Conservation (phyloP, 2,329 filamentous ascomycete species). For the Phoma sp. region DNA sequence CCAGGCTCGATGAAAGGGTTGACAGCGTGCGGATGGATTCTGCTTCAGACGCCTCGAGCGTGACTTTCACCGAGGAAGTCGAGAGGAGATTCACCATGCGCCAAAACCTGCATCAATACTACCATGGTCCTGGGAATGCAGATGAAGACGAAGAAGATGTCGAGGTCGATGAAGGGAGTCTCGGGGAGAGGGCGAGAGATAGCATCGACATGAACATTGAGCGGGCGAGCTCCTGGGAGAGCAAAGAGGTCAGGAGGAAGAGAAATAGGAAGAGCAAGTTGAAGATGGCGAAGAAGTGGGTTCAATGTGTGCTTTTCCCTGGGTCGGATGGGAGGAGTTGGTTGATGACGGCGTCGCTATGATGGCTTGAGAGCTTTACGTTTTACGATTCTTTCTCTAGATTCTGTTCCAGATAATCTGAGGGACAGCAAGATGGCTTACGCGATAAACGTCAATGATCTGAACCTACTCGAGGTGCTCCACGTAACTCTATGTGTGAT, state of each 20-base stretch:
- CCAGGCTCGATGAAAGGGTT: not conserved
- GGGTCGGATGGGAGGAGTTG: not conserved
- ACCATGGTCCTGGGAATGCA: not conserved
- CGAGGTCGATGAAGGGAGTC: not conserved
- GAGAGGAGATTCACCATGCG: not conserved
- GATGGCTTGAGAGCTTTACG: not conserved
- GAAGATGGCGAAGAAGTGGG: not conserved
- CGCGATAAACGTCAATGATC: not conserved
- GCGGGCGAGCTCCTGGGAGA: conserved; percentile 1
- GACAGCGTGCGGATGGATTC: conserved; percentile 8
- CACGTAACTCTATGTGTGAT: not conserved
- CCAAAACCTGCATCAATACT: not conserved
- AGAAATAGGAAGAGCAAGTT: not conserved
- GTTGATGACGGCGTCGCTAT: not conserved
- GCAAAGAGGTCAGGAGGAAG: not conserved
- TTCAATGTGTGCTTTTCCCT: not conserved
- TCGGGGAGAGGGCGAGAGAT: conserved; percentile 1
- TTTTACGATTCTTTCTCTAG: not conserved
- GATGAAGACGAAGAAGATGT: not conserved
- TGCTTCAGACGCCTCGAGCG: conserved; percentile 1
- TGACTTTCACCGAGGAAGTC: conserved; percentile 10
- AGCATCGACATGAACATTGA: conserved; percentile 9
- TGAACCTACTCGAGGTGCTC: not conserved
- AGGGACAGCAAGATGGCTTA: not conserved
- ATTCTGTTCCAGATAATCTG: not conserved